Base-by-base conservation (phyloP, 2,329 filamentous ascomycete species). In the Penicillium expansum region DNA sequence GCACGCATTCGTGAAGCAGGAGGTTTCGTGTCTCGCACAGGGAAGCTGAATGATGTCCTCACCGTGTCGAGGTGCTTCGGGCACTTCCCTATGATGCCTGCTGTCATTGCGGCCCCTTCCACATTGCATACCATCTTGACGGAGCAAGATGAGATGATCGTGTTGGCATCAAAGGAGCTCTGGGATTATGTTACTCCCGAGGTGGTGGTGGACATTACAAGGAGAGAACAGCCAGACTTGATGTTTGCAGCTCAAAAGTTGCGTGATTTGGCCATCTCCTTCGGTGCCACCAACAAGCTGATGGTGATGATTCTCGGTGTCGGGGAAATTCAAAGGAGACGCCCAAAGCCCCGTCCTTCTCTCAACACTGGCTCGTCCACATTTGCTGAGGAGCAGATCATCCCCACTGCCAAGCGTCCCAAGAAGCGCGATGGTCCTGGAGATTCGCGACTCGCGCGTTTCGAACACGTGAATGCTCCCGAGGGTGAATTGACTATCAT, bases 241-340 rank as follows among this genome's bases (percentile, higher is more conserved):
- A 99, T 99, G 94, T 85, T 91, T 53, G 94, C 93, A 16, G 89
- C 94, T 4, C 93, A 97, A 72, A 96, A 96, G 76, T 83, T 99
- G 32, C 87, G 94, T 57, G 94, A 99, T 77, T 80, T 97, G 53
- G 94, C 94, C 41, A 96, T 99, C 71, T 91, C 93, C 1, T 97
- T 97, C 72, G 94, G 94, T 52, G 91, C 93, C 13, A 92, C 87
- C 1, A 89, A 88, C 69, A 99, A 99, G 77, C 90, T 97, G 62
- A 97, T 97, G 92, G 91, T 99, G 43, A 97, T 97, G 93, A 91
- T 99, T 80, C 87, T 99, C 53, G 93, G 92, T 54, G 89, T 99
- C 37, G 88, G 89, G 54, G 92, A 97, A 69, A 79, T 99, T 52
- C 93, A 96, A 76, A 90, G 90, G 70, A 86, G 91, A 56, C 90